These are phyloP conservation scores for Comarum palustre DNA, from an alignment of 306 rosid species.

Conservation along the genomic window DNA sequence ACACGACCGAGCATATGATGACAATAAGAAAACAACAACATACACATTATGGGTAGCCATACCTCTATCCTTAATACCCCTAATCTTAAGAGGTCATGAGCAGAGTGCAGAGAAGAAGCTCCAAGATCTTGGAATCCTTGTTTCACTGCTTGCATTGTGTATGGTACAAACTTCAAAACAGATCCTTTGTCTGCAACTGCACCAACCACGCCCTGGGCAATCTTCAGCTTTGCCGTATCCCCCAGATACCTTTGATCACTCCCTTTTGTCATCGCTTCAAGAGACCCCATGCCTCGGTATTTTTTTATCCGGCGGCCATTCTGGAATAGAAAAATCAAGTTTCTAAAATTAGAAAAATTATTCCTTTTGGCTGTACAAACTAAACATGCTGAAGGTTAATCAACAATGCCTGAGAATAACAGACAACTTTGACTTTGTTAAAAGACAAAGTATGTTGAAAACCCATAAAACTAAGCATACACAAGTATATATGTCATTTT, in stretches of 20 bases:
- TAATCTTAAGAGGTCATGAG: conserved; percentile 79
- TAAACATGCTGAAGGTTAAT: neutral
- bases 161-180: conserved; percentile 78
- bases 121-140: conserved; percentile 99
- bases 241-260: conserved; percentile 88
- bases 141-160: conserved; percentile 91
- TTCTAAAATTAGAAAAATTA: conserved; percentile 3
- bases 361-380: neutral
- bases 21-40: neutral
- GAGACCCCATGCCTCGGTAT: conserved; percentile 92
- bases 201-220: conserved; percentile 96
- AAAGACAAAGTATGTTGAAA: neutral
- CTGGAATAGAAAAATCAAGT: conserved; percentile 37
- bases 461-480: neutral
- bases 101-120: conserved; percentile 73
- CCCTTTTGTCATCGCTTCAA: conserved; percentile 98
- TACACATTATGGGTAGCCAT: conserved; percentile 16
- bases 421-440: neutral
- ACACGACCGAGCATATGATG: neutral
- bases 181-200: conserved; percentile 94
- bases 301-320: conserved; percentile 73
- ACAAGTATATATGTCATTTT: neutral
- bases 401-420: neutral
- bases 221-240: conserved; percentile 78
- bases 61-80: conserved; percentile 84